Base-by-base conservation (phyloP, 441 rosid genomes). In the Erodium trifolium region DNA sequence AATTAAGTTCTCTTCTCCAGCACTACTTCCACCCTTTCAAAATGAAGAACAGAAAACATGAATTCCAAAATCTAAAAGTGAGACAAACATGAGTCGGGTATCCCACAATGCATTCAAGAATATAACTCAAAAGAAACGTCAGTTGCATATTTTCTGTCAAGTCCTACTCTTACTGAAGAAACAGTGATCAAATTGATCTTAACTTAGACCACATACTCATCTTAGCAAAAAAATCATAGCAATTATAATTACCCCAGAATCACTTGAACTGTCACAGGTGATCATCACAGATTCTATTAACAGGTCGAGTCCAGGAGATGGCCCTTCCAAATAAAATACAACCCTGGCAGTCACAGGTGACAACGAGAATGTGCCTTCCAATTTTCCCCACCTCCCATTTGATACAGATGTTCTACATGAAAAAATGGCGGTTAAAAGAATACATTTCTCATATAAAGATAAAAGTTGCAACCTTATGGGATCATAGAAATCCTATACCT, bases 301-400 rank as follows among this genome's bases (percentile, higher is more conserved):
- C 31, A 93, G 78, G 81, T 93, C 95, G 63, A 84, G 79, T 68
- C 96, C 96, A 47, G 97, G 89, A 73, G 88, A 70, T 19, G 97
- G 95, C 67, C 99, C 99, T 85, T 91, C 99, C 69, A 93, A 69
- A 77, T 89, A 93, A 72, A 93, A 82, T 39, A 93, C 79, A 74
- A 78, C 83, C 39, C 85, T 84, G 34, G 82, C 83, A 10, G 96
- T 91, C 78, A 86, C 73, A 63, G 84, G 73, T 57, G 91, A 75
- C 74, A 93, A 79, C 16, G 85, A 79, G 80, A 93, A 91, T 18
- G 82, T 80, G 76, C 96, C 99, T 81, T 86, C 90, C 73, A 91
- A 67, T 63, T 78, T 82, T 71, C 78, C 87, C 99, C 96, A 91
- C 37, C 73, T 81, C 72, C 78, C 88, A 71, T 85, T 82, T 14